Percentiles rank a stretch among this genome's conserved stretches.
Conservation (phyloP, 371 early-diverging fungal genomes). For the Apophysomyces elegans region DNA sequence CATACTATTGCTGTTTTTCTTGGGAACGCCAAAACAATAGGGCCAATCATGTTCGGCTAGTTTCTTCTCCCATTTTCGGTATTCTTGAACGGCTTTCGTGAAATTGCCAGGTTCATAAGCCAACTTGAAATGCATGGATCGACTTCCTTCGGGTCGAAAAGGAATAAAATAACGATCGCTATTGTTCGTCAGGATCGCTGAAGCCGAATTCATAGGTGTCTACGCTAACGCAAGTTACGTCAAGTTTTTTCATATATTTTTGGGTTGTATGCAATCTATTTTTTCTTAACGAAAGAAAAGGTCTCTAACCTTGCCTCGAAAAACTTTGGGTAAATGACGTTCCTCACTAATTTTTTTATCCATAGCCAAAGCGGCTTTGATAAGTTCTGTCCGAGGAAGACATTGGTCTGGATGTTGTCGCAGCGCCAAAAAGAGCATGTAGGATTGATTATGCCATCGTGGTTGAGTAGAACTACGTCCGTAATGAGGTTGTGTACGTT, state of each 20-base stretch:
- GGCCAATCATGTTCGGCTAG: constrained; percentile 79
- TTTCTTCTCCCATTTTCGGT: constrained; percentile 75
- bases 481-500: constrained; percentile 19
- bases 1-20: constrained; percentile 17
- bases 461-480: constrained; percentile 46
- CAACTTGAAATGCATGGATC: constrained; percentile 70
- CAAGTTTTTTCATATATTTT: constrained; percentile 1
- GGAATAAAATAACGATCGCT: constrained; percentile 76
- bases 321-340: constrained; percentile 69
- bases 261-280: too few species aligned
- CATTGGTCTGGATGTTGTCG: constrained; percentile 62
- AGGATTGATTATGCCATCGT: constrained; percentile 88
- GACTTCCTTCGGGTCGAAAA: constrained; percentile 67
- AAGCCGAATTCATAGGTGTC: constrained; percentile 85
- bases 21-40: constrained; percentile 67
- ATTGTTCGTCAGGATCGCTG: constrained; percentile 78
- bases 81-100: constrained; percentile 66
- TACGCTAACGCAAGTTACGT: constrained; percentile 23
- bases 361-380: constrained; percentile 69
- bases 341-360: constrained; percentile 73
- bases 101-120: constrained; percentile 78
- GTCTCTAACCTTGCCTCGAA: constrained; percentile 75
- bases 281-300: constrained; percentile 4
- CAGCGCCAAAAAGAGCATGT: constrained; percentile 74
- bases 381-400: constrained; percentile 70